Evolutionary conservation across 306 rosid species (phyloP).

Genomic region (Cotoneaster glaucophyllus): DNA sequence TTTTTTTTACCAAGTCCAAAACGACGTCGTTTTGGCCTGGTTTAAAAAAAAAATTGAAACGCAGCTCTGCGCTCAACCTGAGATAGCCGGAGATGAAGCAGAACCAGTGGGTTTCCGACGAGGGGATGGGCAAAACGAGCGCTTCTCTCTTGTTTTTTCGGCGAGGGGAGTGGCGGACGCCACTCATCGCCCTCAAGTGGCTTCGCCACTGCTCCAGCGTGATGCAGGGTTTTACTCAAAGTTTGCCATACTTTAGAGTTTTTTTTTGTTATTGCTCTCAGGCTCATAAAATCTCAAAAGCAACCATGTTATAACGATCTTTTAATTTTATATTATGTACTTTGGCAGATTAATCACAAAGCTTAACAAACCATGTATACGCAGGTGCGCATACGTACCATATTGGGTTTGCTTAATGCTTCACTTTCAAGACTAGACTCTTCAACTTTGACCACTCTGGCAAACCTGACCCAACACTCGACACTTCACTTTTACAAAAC

Average conservation of each 20-base stretch:
- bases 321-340: background rate
- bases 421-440: conserved; percentile 72
- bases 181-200: too few relatives aligned
- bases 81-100: too few relatives aligned
- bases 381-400: conserved; percentile 64
- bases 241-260: background rate
- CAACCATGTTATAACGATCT: background rate
- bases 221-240: too few relatives aligned
- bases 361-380: background rate
- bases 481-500: conserved; percentile 35
- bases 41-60: too few relatives aligned
- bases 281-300: background rate
- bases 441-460: conserved; percentile 61
- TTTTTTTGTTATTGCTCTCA: background rate
- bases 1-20: too few relatives aligned
- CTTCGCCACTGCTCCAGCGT: too few relatives aligned
- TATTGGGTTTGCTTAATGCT: conserved; percentile 81
- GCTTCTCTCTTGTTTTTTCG: too few relatives aligned
- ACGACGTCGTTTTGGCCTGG: too few relatives aligned
- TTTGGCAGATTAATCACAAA: background rate
- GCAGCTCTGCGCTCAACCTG: too few relatives aligned
- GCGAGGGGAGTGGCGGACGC: too few relatives aligned
- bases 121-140: too few relatives aligned
- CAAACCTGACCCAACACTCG: conserved; percentile 62
- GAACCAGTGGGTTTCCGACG: too few relatives aligned